These are phyloP conservation scores for Actinomucor elegans DNA, from an alignment of 371 early-diverging fungal genomes.

Conservation along the genomic window DNA sequence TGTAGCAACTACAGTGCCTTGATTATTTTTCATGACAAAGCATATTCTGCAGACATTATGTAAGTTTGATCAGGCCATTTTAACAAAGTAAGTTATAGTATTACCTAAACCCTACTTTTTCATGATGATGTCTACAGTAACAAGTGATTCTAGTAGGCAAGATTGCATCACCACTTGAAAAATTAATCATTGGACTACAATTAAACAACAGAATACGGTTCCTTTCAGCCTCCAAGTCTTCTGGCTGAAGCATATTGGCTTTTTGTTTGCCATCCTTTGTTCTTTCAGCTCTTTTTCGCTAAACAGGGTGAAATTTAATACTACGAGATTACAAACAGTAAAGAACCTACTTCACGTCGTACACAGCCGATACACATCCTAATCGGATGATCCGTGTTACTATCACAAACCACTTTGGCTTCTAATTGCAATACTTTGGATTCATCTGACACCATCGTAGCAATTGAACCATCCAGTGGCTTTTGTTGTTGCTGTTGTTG, in stretches of 20 bases:
- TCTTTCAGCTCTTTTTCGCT: constrained; percentile 49
- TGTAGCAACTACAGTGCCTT: constrained; percentile 60
- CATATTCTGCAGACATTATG: constrained; percentile 74
- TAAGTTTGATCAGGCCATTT: too few relatives aligned
- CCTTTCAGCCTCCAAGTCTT: constrained; percentile 55
- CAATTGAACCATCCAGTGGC: constrained; percentile 1
- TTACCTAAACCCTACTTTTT: constrained; percentile 80
- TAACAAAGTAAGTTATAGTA: too few relatives aligned
- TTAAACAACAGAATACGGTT: constrained; percentile 78
- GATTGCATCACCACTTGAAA: constrained; percentile 79
- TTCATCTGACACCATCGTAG: constrained; percentile 22
- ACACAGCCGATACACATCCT: constrained; percentile 81
- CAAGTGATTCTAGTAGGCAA: constrained; percentile 90
- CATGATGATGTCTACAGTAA: constrained; percentile 90
- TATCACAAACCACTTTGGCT: constrained; percentile 77
- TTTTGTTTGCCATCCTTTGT: constrained; percentile 37
- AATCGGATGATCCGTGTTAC: constrained; percentile 71
- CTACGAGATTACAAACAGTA: neutral
- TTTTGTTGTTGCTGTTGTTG: neutral
- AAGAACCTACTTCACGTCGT: constrained; percentile 68
- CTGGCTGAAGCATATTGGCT: constrained; percentile 37
- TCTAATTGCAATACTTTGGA: constrained; percentile 63
- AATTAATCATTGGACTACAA: constrained; percentile 77
- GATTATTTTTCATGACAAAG: constrained; percentile 50
- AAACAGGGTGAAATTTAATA: neutral